Conservation (phyloP, 1,284 basidiomycete genomes). For the Heterobasidion irregulare region DNA sequence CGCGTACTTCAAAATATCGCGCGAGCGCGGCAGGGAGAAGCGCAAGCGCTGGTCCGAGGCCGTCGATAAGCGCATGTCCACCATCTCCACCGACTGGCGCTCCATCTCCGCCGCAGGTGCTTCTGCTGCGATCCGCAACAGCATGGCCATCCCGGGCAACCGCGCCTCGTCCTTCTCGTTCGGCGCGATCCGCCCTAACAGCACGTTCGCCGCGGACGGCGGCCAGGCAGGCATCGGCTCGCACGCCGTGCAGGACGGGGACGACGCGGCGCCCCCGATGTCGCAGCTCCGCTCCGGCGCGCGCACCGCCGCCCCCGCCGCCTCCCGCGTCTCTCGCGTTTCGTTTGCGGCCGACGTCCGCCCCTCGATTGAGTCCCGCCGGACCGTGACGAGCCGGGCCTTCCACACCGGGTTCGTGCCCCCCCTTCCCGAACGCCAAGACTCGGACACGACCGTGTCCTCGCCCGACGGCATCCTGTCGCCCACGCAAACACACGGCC, state of each 20-base stretch:
- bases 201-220: constrained; percentile 36
- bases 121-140: constrained; percentile 61
- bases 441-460: constrained; percentile 26
- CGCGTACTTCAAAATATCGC: constrained; percentile 48
- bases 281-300: constrained; percentile 45
- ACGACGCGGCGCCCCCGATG: constrained; percentile 29
- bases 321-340: constrained; percentile 42
- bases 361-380: constrained; percentile 49
- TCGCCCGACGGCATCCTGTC: constrained; percentile 31
- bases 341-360: constrained; percentile 69
- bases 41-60: constrained; percentile 61
- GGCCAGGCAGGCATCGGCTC: constrained; percentile 37
- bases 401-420: constrained; percentile 49
- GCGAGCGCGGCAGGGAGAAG: constrained; percentile 46
- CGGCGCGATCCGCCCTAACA: constrained; percentile 44
- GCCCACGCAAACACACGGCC: constrained; percentile 64
- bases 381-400: constrained; percentile 40
- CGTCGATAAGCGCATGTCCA: constrained; percentile 79
- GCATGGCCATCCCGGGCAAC: constrained; percentile 43
- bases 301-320: constrained; percentile 21
- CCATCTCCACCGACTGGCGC: constrained; percentile 71
- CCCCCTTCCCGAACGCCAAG: constrained; percentile 40
- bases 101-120: constrained; percentile 67
- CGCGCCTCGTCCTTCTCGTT: constrained; percentile 49
- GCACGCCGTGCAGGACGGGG: constrained; percentile 17